Percentiles rank a stretch among this genome's conserved stretches.
These are phyloP conservation scores for Cystobasidium onofrii DNA, from an alignment of 768 basidiomycete genomes.

Conservation along the genomic window DNA sequence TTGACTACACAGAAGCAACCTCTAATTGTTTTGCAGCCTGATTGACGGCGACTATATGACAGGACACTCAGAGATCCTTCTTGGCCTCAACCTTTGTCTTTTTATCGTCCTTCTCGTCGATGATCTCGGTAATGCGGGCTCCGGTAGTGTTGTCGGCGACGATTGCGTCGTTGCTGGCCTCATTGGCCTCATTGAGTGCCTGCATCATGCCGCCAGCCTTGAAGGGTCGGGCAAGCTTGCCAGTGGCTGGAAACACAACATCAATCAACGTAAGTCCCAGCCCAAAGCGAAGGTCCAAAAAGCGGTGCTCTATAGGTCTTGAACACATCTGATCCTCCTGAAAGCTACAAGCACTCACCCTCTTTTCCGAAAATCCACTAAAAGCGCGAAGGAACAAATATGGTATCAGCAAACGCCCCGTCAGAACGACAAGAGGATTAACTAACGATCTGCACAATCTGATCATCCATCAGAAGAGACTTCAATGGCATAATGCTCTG, in stretches of 20 bases:
- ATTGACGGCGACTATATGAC: background rate
- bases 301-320: too few relatives aligned
- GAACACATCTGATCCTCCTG: too few relatives aligned
- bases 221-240: conserved; percentile 84
- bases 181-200: conserved; percentile 20
- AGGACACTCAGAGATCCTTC: conserved; percentile 3
- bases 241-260: conserved; percentile 54
- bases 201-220: conserved; percentile 51
- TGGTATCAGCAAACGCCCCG: too few relatives aligned
- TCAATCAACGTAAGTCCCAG: background rate
- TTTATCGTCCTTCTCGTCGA: conserved; percentile 8
- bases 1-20: background rate
- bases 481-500: conserved; percentile 94
- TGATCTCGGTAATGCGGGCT: conserved; percentile 18
- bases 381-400: too few relatives aligned
- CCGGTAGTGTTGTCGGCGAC: background rate
- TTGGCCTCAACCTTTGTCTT: conserved; percentile 11
- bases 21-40: background rate
- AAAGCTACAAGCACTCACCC: background rate
- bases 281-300: too few relatives aligned
- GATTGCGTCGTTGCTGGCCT: conserved; percentile 11
- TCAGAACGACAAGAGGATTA: too few relatives aligned
- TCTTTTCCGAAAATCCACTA: conserved; percentile 60
- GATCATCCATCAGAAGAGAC: conserved; percentile 48
- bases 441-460: background rate